These are phyloP conservation scores for Fraxinus ornus DNA, from an alignment of 305 asterid genomes.

Conservation along the genomic window DNA sequence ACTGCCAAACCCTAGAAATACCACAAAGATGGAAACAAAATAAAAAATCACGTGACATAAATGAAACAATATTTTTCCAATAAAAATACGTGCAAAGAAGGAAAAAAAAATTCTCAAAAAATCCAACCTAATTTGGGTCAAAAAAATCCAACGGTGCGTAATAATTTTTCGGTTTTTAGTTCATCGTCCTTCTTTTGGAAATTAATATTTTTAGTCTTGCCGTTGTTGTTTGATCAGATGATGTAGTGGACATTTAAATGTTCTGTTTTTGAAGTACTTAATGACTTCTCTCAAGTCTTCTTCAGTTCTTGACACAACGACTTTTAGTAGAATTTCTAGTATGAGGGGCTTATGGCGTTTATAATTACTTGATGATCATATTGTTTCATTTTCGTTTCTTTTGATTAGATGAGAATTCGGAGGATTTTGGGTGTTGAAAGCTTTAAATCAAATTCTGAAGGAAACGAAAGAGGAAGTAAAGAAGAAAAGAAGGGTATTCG, in stretches of 20 bases:
- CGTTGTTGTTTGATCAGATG: not conserved
- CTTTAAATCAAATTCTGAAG: not conserved
- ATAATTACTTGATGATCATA: not conserved
- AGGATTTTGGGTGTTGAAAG: slow-evolving; percentile 3
- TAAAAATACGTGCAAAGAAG: too few species aligned
- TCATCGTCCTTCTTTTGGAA: not conserved
- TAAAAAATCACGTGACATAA: too few species aligned
- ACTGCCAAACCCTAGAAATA: too few species aligned
- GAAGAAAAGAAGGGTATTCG: slow-evolving; percentile 24
- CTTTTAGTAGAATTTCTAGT: not conserved
- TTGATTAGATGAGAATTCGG: slow-evolving; percentile 22
- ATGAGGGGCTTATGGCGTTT: not conserved
- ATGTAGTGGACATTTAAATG: not conserved
- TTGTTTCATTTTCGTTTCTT: not conserved
- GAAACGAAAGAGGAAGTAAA: slow-evolving; percentile 15
- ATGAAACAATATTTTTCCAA: too few species aligned
- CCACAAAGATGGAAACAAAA: too few species aligned
- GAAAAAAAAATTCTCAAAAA: too few species aligned
- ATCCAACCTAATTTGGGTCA: too few species aligned
- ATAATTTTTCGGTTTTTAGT: not conserved
- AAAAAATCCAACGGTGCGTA: too few species aligned
- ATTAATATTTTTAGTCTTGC: too few species aligned
- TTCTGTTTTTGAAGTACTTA: not conserved
- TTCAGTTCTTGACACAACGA: not conserved
- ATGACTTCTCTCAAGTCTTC: not conserved